phyloP scores from a whole-genome alignment of 257 asterid genomes.

The Paraleonurus japonicus region DNA sequence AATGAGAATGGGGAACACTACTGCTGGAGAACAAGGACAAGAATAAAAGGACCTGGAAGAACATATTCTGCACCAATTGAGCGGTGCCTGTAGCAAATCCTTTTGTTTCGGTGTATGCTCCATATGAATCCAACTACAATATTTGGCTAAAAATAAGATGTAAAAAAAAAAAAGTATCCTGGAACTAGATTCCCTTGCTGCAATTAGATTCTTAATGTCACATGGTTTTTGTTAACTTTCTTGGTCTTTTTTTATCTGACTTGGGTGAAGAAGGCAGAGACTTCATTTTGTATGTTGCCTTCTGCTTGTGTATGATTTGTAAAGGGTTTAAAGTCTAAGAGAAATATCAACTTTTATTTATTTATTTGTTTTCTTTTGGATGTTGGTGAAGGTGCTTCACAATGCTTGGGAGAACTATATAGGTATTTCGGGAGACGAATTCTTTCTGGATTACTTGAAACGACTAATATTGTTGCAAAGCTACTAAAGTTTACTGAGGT shows the following conservation, averaged over 20 bases:
- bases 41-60: too few species aligned
- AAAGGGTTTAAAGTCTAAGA: constrained; percentile 8
- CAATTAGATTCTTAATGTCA: background rate
- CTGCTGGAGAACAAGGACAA: too few species aligned
- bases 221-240: background rate
- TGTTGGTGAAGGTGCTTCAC: constrained; percentile 70
- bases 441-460: constrained; percentile 84
- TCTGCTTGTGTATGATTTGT: background rate
- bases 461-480: constrained; percentile 72
- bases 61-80: constrained; percentile 4
- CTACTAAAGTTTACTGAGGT: constrained; percentile 87
- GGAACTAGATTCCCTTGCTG: background rate
- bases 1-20: too few species aligned
- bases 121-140: background rate
- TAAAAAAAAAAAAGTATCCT: background rate
- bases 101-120: background rate
- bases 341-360: background rate
- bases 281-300: constrained; percentile 6
- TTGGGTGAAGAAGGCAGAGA: constrained; percentile 18
- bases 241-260: background rate
- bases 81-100: background rate
- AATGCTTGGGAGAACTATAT: constrained; percentile 92
- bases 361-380: constrained; percentile 5
- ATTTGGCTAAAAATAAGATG: background rate
- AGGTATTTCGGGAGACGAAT: constrained; percentile 77